phyloP scores from a whole-genome alignment of 2,329 filamentous ascomycete species.

The Amylocarpus encephaloides region DNA sequence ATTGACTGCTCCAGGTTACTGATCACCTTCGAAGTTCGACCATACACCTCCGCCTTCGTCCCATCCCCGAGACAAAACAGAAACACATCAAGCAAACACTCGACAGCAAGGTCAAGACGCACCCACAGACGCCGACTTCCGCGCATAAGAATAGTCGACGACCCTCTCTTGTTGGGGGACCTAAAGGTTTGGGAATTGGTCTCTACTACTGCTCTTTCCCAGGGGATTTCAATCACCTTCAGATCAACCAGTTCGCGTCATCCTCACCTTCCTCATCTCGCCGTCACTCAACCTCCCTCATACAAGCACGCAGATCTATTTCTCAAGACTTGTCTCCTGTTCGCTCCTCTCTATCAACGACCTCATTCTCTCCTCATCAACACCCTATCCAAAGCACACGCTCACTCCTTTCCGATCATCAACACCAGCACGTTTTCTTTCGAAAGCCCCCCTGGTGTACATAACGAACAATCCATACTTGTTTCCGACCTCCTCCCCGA shows the following conservation, averaged over 20 bases:
- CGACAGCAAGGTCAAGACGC: constrained; percentile 5
- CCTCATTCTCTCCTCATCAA: constrained; percentile 30
- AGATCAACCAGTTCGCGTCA: constrained; percentile 27
- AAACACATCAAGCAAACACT: constrained; percentile 23
- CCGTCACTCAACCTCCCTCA: constrained; percentile 27
- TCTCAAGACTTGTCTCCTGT: constrained; percentile 26
- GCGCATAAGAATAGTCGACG: constrained; percentile 11
- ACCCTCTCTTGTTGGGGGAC: constrained; percentile 23
- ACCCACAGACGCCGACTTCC: neutral
- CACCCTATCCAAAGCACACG: constrained; percentile 30
- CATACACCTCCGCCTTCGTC: constrained; percentile 10
- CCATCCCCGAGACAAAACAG: constrained; percentile 23
- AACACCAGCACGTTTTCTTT: constrained; percentile 92
- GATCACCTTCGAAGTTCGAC: neutral
- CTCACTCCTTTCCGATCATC: constrained; percentile 31
- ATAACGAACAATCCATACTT: constrained; percentile 60
- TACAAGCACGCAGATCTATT: constrained; percentile 24
- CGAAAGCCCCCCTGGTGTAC: constrained; percentile 80
- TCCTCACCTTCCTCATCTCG: constrained; percentile 23
- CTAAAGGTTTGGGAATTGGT: constrained; percentile 34
- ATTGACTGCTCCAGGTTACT: neutral
- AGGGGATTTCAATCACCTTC: constrained; percentile 16
- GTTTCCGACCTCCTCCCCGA: constrained; percentile 41
- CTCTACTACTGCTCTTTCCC: constrained; percentile 32
- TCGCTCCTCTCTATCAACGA: constrained; percentile 30